Percentiles rank a stretch among this genome's conserved stretches.
Evolutionary conservation across 768 basidiomycete genomes (phyloP).

Genomic region (Lentinus tigrinus): DNA sequence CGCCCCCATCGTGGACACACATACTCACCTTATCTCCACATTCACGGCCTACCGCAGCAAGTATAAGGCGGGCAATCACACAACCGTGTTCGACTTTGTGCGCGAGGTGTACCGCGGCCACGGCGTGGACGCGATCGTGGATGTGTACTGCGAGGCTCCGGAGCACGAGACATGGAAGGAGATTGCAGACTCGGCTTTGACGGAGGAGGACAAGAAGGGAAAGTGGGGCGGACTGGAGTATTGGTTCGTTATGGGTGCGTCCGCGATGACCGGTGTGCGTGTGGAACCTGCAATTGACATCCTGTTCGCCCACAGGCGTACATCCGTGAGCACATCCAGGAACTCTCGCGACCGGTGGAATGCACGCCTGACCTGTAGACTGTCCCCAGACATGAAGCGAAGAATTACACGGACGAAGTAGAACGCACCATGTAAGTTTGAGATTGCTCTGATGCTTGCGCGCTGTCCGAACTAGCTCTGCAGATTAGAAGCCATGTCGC

Average conservation of each 20-base stretch:
- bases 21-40: slow-evolving; percentile 80
- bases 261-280: background rate
- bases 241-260: slow-evolving; percentile 78
- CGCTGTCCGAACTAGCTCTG: background rate
- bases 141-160: slow-evolving; percentile 89
- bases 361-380: too few relatives aligned
- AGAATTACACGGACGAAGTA: slow-evolving; percentile 60
- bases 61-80: slow-evolving; percentile 56
- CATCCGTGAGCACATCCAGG: slow-evolving; percentile 60
- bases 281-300: background rate
- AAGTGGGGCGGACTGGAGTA: slow-evolving; percentile 74
- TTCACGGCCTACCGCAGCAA: slow-evolving; percentile 59
- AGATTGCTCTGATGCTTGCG: background rate
- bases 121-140: slow-evolving; percentile 67
- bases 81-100: slow-evolving; percentile 68
- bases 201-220: slow-evolving; percentile 41
- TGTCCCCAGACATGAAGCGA: slow-evolving; percentile 63
- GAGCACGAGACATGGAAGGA: slow-evolving; percentile 62
- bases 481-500: slow-evolving; percentile 72
- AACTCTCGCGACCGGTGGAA: too few relatives aligned
- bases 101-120: slow-evolving; percentile 56
- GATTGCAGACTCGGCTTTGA: slow-evolving; percentile 69
- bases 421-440: slow-evolving; percentile 66
- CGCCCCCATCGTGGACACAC: slow-evolving; percentile 70
- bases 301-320: slow-evolving; percentile 45